Evolutionary conservation across 2,329 filamentous ascomycete species (phyloP), one percentile per base, ranked within the genome.

Genomic region (Pochonia chlamydosporia): DNA sequence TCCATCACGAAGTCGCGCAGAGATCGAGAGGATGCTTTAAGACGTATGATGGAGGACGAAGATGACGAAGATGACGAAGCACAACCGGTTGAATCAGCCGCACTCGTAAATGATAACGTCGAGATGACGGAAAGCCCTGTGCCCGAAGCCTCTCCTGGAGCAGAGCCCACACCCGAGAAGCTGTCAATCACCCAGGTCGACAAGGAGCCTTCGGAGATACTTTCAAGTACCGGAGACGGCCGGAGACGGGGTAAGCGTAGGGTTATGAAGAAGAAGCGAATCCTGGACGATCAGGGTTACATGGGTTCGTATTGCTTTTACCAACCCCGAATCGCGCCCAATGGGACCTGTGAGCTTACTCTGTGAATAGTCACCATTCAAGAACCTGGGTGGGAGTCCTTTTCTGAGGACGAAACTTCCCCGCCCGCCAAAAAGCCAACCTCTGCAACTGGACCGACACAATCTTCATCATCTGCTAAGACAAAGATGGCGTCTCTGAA

Each of bases 271-370:
- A 96, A 95, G 74, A 87, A 85, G 71, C 90, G 85, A 39, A 78
- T 86, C 47, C 85, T 90, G 63, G 91, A 96, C 55, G 89, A 91
- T 43, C 85, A 96, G 54, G 91, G 91, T 5, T 96, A 95, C 64
- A 77, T 96, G 50, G 87, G 88, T 91, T 74, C 65, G 82, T 68
- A 21, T 8, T 20, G 26, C 23, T n/a, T 18, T n/a, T 23, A 8
- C 21, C 11, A 10, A 36, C n/a, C n/a, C 11, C 21, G 28, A 20
- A 10, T 14, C n/a, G n/a, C n/a, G n/a, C 10, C n/a, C 23, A 37
- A 25, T 21, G 25, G 14, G 28, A 14, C n/a, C 20, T 35, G 21
- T 46, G 40, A 43, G 43, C 26, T 33, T 10, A 20, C 9, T n/a
- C 2, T 36, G 40, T 48, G 37, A 51, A 33, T 56, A 93, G 91